Base-by-base conservation (phyloP, 768 basidiomycete species). In the Macrolepiota albuminosa region DNA sequence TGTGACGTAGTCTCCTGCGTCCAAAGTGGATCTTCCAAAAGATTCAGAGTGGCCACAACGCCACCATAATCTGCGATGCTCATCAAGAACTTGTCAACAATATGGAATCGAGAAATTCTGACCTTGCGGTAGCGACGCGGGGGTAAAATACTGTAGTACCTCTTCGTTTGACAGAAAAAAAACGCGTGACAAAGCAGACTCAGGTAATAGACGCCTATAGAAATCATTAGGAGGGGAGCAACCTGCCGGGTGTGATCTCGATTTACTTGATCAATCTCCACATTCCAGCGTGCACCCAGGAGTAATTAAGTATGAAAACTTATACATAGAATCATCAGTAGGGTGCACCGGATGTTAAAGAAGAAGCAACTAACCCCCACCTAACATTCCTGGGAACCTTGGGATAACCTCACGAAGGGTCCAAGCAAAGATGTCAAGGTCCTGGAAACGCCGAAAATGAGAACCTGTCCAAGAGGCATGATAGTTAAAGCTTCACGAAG, bases 281-380 rank as follows among this genome's bases (percentile, higher is more conserved):
- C 49, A 86, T 70, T 29, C 86, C 82, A 1, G 84, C 80, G 71
- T 91, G 86, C 21, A 84, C 70, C 88, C 88, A 91, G 1, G 87
- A 85, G 66, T 86, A 86, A 71, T 91, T 90, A 37, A 89, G 74
- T 63, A 91, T 72, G 66, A 91, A 86, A 7, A 85, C 89, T 88
- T 24, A 48, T 34, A 45, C 49, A 40, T 46, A 13, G 26, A 49
- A 56, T 18, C 48, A 61, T 49, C 37, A 50, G 62, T 51, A 43
- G 61, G 55, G 54, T 45, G 53, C 59, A 57, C 51, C 37, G 43
- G 39, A 50, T 50, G 36, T 31, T 37, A 16, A 31, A 42, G 54
- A 36, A 45, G 54, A 29, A 45, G 39, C 14, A n/a, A 63, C 61
- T 56, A 69, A 86, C 89, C 86, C 69, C 86, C 88, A 39, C 84